Evolutionary conservation across 2,329 filamentous ascomycete genomes (phyloP).

Genomic region (Colletotrichum spinosum): DNA sequence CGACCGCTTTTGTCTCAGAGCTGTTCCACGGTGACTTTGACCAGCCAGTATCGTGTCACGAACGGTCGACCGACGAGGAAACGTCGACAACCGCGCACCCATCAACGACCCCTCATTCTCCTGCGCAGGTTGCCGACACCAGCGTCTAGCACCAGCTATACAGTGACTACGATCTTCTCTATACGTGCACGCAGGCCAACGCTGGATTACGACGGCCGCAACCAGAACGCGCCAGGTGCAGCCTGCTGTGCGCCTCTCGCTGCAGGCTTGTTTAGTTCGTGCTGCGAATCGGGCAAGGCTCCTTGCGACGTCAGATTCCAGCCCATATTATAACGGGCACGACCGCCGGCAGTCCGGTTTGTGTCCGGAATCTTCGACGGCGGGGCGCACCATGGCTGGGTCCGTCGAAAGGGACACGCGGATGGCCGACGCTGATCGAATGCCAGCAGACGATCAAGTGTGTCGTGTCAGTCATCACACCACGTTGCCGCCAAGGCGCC

Average conservation of each 20-base stretch:
- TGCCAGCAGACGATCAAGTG: slow-evolving; percentile 22
- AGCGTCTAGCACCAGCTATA: neutral
- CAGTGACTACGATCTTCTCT: no score
- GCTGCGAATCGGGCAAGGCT: slow-evolving; percentile 1
- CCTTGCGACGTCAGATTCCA: slow-evolving; percentile 4
- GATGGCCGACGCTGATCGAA: slow-evolving; percentile 21
- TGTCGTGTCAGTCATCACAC: slow-evolving; percentile 18
- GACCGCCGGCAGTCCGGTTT: slow-evolving; percentile 6
- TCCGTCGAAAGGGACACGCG: slow-evolving; percentile 17
- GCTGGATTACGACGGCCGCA: neutral
- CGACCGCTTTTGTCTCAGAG: slow-evolving; percentile 13
- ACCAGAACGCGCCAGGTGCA: neutral
- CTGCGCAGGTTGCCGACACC: slow-evolving; percentile 9
- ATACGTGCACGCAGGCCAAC: neutral
- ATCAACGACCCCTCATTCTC: slow-evolving; percentile 12
- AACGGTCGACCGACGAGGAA: slow-evolving; percentile 2
- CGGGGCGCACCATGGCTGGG: slow-evolving; percentile 22
- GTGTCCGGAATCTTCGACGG: slow-evolving; percentile 12
- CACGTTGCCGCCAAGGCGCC: slow-evolving; percentile 25
- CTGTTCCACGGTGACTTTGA: slow-evolving; percentile 15
- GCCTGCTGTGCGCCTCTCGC: slow-evolving; percentile 7
- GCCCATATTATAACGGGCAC: slow-evolving; percentile 5
- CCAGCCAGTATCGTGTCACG: slow-evolving; percentile 6
- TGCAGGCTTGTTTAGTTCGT: slow-evolving; percentile 1
- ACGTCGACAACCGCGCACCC: slow-evolving; percentile 24